Conservation (phyloP, 163 green algal genomes). For the Scenedesmus sp. region DNA sequence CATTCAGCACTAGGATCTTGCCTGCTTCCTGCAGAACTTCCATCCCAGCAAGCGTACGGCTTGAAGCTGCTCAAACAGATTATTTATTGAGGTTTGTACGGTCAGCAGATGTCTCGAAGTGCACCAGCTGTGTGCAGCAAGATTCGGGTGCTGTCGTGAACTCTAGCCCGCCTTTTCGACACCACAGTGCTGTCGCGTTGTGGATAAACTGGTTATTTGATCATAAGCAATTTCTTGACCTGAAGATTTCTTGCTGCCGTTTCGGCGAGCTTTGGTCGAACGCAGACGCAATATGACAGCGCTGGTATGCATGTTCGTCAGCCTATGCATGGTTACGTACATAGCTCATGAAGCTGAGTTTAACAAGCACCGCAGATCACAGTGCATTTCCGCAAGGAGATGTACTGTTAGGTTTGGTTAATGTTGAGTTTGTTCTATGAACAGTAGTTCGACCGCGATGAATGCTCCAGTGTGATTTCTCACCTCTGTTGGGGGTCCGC, state of each 20-base stretch:
- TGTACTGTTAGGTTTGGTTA: not conserved
- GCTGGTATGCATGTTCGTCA: not conserved
- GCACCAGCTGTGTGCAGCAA: not conserved
- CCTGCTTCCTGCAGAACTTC: conserved; percentile 25
- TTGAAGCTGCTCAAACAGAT: not conserved
- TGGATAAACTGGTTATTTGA: too few relatives aligned
- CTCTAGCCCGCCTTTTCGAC: not conserved
- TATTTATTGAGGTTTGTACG: too few relatives aligned
- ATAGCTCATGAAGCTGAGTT: too few relatives aligned
- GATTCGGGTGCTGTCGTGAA: not conserved
- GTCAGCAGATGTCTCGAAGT: not conserved
- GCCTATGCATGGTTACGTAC: too few relatives aligned
- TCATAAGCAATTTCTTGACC: too few relatives aligned
- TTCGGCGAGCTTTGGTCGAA: not conserved
- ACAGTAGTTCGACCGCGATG: too few relatives aligned
- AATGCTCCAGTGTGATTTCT: not conserved
- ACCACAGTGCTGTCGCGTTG: not conserved
- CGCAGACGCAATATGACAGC: not conserved
- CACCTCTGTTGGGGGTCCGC: not conserved
- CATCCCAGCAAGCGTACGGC: not conserved
- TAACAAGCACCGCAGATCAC: not conserved
- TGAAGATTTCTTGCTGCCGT: too few relatives aligned
- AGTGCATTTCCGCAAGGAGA: not conserved
- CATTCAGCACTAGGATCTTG: conserved; percentile 81
- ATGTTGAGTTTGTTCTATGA: not conserved